A percentile compares a stretch with the other conserved stretches of the same genome.
Conservation (phyloP, 2,329 filamentous ascomycete genomes). For the Elsinoe necatrix region DNA sequence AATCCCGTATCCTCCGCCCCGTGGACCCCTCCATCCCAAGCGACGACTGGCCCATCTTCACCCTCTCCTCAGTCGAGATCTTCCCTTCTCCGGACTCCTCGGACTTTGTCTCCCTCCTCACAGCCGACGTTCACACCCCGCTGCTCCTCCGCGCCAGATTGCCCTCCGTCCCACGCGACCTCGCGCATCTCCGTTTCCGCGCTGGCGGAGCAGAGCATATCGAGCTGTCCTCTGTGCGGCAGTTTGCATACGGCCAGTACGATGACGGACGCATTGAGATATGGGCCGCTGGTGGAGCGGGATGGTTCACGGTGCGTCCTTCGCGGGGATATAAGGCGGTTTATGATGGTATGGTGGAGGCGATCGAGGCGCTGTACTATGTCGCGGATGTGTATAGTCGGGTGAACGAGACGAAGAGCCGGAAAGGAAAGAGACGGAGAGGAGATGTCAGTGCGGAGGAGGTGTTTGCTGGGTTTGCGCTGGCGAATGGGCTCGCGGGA, state of each 20-base stretch:
- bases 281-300: constrained; percentile 57
- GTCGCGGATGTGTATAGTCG: constrained; percentile 48
- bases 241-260: constrained; percentile 43
- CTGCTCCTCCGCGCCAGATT: constrained; percentile 54
- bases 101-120: constrained; percentile 49
- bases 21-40: constrained; percentile 34
- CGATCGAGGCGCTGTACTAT: constrained; percentile 56
- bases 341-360: constrained; percentile 54
- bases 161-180: constrained; percentile 41
- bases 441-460: constrained; percentile 8
- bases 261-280: constrained; percentile 51
- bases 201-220: constrained; percentile 31
- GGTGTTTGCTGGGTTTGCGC: constrained; percentile 10
- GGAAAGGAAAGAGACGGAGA: constrained; percentile 11
- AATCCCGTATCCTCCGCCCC: constrained; percentile 34
- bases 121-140: constrained; percentile 52
- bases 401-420: constrained; percentile 25
- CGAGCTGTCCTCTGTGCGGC: constrained; percentile 46
- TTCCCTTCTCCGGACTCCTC: constrained; percentile 40
- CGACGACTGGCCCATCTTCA: constrained; percentile 52
- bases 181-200: constrained; percentile 22
- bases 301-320: constrained; percentile 61
- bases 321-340: constrained; percentile 48
- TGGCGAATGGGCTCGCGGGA: background rate
- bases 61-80: constrained; percentile 54